A percentile compares a stretch with the other conserved stretches of the same genome.
These are phyloP conservation scores for Rhododendron williamsianum DNA, from an alignment of 148 eudicot species.

Conservation along the genomic window DNA sequence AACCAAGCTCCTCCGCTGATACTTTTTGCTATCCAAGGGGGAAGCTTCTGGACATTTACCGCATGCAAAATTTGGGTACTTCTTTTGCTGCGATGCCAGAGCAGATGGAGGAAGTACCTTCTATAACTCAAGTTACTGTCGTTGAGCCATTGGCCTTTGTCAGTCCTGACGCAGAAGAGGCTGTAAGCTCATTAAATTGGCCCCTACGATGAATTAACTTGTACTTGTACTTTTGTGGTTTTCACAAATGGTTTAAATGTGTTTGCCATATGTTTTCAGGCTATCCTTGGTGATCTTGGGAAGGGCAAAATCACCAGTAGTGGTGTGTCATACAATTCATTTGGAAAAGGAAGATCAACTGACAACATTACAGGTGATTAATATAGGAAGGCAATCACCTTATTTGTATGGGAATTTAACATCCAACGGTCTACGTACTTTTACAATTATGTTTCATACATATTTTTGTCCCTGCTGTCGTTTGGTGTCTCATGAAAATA, in stretches of 20 bases:
- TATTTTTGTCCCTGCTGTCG: conserved; percentile 1
- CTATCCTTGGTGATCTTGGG: conserved; percentile 63
- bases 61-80: conserved; percentile 43
- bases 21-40: conserved; percentile 76
- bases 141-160: conserved; percentile 80
- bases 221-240: not conserved
- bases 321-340: conserved; percentile 48
- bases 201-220: not conserved
- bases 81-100: conserved; percentile 37
- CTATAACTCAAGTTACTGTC: conserved; percentile 43
- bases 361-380: conserved; percentile 51
- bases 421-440: not conserved
- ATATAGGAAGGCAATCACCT: conserved; percentile 1
- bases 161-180: conserved; percentile 69
- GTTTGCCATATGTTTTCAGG: conserved; percentile 35
- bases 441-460: not conserved
- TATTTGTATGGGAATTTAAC: conserved; percentile 1
- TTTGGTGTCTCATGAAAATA: not conserved
- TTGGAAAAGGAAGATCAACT: conserved; percentile 40
- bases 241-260: conserved; percentile 8
- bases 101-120: conserved; percentile 53
- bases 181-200: conserved; percentile 43
- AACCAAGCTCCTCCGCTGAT: conserved; percentile 31
- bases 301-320: conserved; percentile 72
- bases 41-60: conserved; percentile 88